phyloP scores from a whole-genome alignment of 495 filamentous ascomycete genomes.

The Penicillium bialowiezense region DNA sequence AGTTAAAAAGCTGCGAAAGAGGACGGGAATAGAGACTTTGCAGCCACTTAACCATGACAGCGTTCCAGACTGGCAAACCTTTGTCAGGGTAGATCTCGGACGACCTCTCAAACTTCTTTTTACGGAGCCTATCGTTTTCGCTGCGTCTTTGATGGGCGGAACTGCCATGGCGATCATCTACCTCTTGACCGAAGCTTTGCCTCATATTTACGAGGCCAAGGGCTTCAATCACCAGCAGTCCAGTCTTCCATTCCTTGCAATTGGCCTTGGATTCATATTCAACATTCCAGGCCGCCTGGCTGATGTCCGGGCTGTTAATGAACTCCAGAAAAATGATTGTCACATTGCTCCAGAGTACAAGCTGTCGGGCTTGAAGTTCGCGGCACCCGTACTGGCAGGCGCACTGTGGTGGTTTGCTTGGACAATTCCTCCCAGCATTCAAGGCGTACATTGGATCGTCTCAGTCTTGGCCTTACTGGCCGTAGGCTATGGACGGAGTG shows the following conservation, averaged over 20 bases:
- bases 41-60: constrained; percentile 32
- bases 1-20: constrained; percentile 20
- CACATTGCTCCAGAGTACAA: too few species aligned
- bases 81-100: too few species aligned
- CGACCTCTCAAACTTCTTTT: too few species aligned
- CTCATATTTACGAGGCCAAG: constrained; percentile 32
- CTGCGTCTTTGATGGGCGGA: constrained; percentile 29
- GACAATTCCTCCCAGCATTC: constrained; percentile 38
- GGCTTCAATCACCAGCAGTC: constrained; percentile 25
- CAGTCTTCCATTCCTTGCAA: constrained; percentile 40
- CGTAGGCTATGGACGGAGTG: constrained; percentile 45
- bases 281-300: constrained; percentile 6
- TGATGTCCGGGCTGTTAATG: too few species aligned
- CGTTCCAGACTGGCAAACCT: constrained; percentile 17
- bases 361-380: constrained; percentile 1
- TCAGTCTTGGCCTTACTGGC: constrained; percentile 30
- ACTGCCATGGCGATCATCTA: constrained; percentile 38
- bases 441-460: constrained; percentile 32
- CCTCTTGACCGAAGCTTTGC: constrained; percentile 44
- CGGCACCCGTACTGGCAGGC: constrained; percentile 33
- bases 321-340: too few species aligned
- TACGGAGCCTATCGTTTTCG: constrained; percentile 39
- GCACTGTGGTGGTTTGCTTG: constrained; percentile 45
- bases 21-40: constrained; percentile 21
- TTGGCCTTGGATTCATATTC: constrained; percentile 30